These are phyloP conservation scores for Trichoderma asperellum DNA, from an alignment of 2,329 filamentous ascomycete genomes.

Conservation along the genomic window DNA sequence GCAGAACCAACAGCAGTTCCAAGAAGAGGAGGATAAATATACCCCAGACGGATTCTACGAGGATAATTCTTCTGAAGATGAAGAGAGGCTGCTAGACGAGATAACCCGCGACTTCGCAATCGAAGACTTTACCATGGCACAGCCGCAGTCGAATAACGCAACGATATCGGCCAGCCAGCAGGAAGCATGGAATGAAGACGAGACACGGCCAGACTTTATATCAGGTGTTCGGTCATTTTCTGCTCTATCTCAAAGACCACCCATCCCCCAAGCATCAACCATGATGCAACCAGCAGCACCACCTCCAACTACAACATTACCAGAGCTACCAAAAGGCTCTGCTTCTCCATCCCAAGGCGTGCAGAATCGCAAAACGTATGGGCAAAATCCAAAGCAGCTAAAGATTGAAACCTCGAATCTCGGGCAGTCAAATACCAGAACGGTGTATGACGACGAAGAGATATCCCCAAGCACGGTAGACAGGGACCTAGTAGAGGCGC, in stretches of 20 bases:
- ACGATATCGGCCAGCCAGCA: slow-evolving; percentile 1
- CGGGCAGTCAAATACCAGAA: slow-evolving; percentile 30
- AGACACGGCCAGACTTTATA: not conserved
- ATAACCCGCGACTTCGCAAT: slow-evolving; percentile 83
- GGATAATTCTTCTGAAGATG: slow-evolving; percentile 68
- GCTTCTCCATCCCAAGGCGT: slow-evolving; percentile 56
- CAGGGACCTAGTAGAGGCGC: slow-evolving; percentile 22
- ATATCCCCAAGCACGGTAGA: slow-evolving; percentile 21
- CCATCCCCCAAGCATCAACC: slow-evolving; percentile 33
- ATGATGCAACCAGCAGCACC: slow-evolving; percentile 44
- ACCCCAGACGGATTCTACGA: slow-evolving; percentile 63
- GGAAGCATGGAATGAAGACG: slow-evolving; percentile 20
- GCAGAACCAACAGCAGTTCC: slow-evolving; percentile 39
- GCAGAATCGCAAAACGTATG: slow-evolving; percentile 77
- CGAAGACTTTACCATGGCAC: slow-evolving; percentile 74
- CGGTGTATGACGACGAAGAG: slow-evolving; percentile 27
- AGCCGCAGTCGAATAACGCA: not conserved
- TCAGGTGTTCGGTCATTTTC: slow-evolving; percentile 61
- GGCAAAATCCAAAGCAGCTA: slow-evolving; percentile 77
- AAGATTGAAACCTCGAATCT: slow-evolving; percentile 76
- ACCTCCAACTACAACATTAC: slow-evolving; percentile 54
- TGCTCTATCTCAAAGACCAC: slow-evolving; percentile 67
- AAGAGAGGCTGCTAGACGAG: slow-evolving; percentile 81
- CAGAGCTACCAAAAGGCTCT: slow-evolving; percentile 47
- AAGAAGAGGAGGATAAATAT: slow-evolving; percentile 26